Evolutionary conservation across 2,329 filamentous ascomycete genomes (phyloP), one percentile per base, ranked within the genome.

Genomic region (Byssothecium circinans): DNA sequence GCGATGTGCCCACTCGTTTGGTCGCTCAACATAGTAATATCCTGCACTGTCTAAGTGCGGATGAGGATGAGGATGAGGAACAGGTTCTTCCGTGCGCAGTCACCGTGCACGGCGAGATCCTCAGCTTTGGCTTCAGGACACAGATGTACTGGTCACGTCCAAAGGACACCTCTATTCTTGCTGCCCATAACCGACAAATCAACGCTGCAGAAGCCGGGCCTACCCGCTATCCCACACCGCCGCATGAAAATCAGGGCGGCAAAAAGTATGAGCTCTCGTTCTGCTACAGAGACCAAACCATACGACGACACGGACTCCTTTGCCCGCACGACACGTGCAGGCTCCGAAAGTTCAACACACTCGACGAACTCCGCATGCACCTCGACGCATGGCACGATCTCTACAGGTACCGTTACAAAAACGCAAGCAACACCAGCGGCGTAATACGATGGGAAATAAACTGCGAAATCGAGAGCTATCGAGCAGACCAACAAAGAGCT

Each of bases 291-390:
- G 51, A 39, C 5, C 20, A 27, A n/a, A 22, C 36, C 12, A 53
- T 14, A 50, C 55, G 27, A 51, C 30, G 4, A 27, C 29, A 53
- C 2, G 49, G 49, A 2, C 41, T 57, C 3, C 10, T 45, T 8
- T 68, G 65, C 37, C 47, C 56, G 20, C 52, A 62, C 20, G 39
- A 44, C 33, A 5, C 14, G 6, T 65, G 64, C 30, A 29, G 32
- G 8, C 38, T 20, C 18, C 45, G 47, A 18, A 45, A 44, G 25
- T 48, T 41, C 8, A 27, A 14, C 4, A 43, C 54, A 5, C 48
- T 62, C 2, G 47, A 58, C n/a, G 55, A 56, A 18, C 56, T 76
- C 2, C 58, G 64, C 11, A 57, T 69, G 42, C 74, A 76, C 43
- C 49, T 70, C 5, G 46, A 64, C 5, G 45, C 54, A 14, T 59